Base-by-base conservation (phyloP, 345 rosid species). In the Boechera divaricarpa region DNA sequence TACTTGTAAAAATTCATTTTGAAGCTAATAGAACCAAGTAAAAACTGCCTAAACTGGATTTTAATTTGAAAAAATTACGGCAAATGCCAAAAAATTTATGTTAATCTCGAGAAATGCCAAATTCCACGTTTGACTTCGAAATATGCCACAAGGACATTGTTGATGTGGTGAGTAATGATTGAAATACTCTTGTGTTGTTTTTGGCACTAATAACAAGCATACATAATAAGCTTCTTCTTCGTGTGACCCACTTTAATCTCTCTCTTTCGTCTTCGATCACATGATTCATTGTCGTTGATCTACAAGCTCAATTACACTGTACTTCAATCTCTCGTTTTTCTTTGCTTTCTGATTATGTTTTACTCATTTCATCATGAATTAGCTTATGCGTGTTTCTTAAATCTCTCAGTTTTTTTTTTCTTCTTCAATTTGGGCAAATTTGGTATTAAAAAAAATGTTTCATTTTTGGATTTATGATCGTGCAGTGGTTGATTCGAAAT, bases 221-320 rank as follows among this genome's bases (percentile, higher is more conserved):
- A 1, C 24, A 21, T 21, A 21, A 21, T 21, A 21, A 21, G 1
- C 24, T 21, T 21, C 21, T 21, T 69, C 70, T 4, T 45, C 28
- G 21, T 72, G 67, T 61, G 51, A 76, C 11, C 70, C 70, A 63
- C 28, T 70, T 59, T 76, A 11, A 29, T 66, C 24, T 54, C 57
- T 54, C 16, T 16, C 52, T 70, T 56, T 63, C 63, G 28, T 58
- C 64, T 61, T 72, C 60, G 32, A 67, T 71, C 48, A 38, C 24
- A 41, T 39, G 2, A 12, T 52, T 48, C 66, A 80, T 86, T 89
- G 94, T 77, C 93, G 93, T 77, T 90, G 79, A 85, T 88, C 32
- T 51, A 70, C 85, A 76, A 87, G 80, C 61, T 83, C 73, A 68
- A 81, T 77, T 35, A 86, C 26, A 64, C 85, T 80, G 94, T 89